Conservation (phyloP, 2,329 filamentous ascomycete genomes). For the Monascus ruber region DNA sequence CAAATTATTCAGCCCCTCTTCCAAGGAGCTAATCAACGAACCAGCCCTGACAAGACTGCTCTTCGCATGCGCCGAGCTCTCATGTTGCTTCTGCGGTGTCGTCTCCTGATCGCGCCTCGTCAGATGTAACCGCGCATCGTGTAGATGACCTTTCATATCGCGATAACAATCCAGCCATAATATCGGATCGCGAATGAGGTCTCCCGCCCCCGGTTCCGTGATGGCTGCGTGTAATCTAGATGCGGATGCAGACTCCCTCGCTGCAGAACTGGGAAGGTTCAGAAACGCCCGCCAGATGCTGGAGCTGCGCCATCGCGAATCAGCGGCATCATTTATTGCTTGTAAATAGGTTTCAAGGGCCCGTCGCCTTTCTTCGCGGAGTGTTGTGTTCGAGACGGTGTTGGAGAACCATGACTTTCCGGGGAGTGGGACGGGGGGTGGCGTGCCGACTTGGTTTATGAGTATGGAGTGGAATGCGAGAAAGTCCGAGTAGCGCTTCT, state of each 20-base stretch:
- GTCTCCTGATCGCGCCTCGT: slow-evolving; percentile 49
- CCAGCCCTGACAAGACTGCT: slow-evolving; percentile 46
- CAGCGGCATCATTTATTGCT: slow-evolving; percentile 45
- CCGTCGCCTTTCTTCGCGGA: slow-evolving; percentile 46
- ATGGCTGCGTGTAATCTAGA: slow-evolving; percentile 32
- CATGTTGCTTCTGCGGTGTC: slow-evolving; percentile 49
- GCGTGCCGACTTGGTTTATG: slow-evolving; percentile 36
- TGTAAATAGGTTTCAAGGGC: slow-evolving; percentile 48
- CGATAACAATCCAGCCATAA: slow-evolving; percentile 52
- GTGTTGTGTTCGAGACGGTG: slow-evolving; percentile 44
- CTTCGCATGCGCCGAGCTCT: slow-evolving; percentile 52
- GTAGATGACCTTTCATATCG: slow-evolving; percentile 49
- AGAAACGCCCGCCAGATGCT: slow-evolving; percentile 48
- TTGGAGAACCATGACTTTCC: slow-evolving; percentile 50
- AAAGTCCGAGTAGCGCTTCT: slow-evolving; percentile 57
- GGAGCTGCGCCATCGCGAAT: slow-evolving; percentile 47
- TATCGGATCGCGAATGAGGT: slow-evolving; percentile 39
- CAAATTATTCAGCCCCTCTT: slow-evolving; percentile 42
- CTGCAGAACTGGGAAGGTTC: slow-evolving; percentile 38
- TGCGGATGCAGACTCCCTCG: slow-evolving; percentile 20
- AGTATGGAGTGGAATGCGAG: slow-evolving; percentile 42
- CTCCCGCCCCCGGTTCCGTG: slow-evolving; percentile 27
- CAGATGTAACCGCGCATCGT: slow-evolving; percentile 48
- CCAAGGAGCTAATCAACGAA: slow-evolving; percentile 43
- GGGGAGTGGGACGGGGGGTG: slow-evolving; percentile 46